phyloP scores from a whole-genome alignment of 371 early-diverging fungal genomes.

The Haplosporangium sp. region DNA sequence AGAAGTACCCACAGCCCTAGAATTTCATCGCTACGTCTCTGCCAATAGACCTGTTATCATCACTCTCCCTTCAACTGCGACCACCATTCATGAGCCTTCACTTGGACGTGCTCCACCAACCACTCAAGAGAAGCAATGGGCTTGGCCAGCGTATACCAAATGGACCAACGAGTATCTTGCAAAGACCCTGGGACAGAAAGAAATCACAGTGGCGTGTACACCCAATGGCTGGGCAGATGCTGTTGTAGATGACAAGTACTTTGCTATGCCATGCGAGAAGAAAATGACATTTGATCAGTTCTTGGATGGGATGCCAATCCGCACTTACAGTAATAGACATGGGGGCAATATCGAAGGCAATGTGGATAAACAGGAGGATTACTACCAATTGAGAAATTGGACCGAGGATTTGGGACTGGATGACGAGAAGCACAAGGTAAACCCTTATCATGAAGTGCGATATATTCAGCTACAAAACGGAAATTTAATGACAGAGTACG shows the following conservation, averaged over 20 bases:
- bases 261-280: conserved; percentile 76
- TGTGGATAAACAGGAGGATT: conserved; percentile 1
- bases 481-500: conserved; percentile 69
- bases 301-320: conserved; percentile 58
- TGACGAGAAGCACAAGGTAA: neutral
- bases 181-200: conserved; percentile 57
- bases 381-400: neutral
- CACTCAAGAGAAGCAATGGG: conserved; percentile 22
- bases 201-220: conserved; percentile 74
- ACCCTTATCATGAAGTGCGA: conserved; percentile 58
- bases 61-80: conserved; percentile 28
- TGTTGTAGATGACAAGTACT: conserved; percentile 70
- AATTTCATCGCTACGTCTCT: conserved; percentile 60
- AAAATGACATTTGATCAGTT: conserved; percentile 70
- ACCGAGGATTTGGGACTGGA: conserved; percentile 9
- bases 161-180: conserved; percentile 76
- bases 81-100: conserved; percentile 23
- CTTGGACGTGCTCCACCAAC: conserved; percentile 22
- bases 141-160: conserved; percentile 72
- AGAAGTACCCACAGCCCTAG: conserved; percentile 59
- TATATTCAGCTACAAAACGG: conserved; percentile 83
- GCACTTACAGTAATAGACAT: neutral
- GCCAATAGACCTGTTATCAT: conserved; percentile 60
- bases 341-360: conserved; percentile 23
- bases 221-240: conserved; percentile 74